phyloP scores from a whole-genome alignment of 2,329 filamentous ascomycete genomes.

The Zasmidium angulare region DNA sequence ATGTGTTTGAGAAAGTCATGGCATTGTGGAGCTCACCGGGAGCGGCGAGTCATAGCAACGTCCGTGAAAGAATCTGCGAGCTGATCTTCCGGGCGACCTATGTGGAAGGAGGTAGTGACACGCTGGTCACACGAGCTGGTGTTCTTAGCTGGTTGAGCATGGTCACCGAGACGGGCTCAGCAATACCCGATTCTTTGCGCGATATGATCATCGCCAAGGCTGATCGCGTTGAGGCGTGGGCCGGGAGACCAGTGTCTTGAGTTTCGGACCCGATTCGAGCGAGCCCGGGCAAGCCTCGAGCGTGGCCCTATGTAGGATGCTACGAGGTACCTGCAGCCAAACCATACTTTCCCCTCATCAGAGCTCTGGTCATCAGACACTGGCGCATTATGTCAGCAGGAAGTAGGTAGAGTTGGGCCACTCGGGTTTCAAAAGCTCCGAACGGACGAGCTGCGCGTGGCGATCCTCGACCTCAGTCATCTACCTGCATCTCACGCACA shows the following conservation, averaged over 20 bases:
- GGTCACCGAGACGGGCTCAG: slow-evolving; percentile 37
- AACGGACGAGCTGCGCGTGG: background rate
- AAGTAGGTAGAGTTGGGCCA: background rate
- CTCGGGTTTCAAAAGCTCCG: background rate
- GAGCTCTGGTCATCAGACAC: background rate
- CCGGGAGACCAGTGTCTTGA: background rate
- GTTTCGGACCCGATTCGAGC: background rate
- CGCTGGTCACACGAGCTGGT: slow-evolving; percentile 75
- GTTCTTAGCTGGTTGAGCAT: slow-evolving; percentile 72
- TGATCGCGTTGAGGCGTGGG: background rate
- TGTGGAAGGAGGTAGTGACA: slow-evolving; percentile 72
- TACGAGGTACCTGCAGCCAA: background rate
- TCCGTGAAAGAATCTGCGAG: slow-evolving; percentile 63
- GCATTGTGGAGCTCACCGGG: slow-evolving; percentile 68
- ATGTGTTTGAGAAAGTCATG: slow-evolving; percentile 71
- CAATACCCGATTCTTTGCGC: background rate
- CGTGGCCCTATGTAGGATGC: background rate
- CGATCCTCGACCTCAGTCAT: background rate
- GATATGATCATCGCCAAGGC: background rate
- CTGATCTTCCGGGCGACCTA: slow-evolving; percentile 65
- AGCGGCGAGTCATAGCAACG: slow-evolving; percentile 50
- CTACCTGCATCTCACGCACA: background rate
- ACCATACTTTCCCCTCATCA: background rate
- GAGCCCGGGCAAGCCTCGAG: background rate
- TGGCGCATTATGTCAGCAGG: background rate